phyloP scores from a whole-genome alignment of 495 filamentous ascomycete genomes.

The Hyphodiscus hymeniophilus region DNA sequence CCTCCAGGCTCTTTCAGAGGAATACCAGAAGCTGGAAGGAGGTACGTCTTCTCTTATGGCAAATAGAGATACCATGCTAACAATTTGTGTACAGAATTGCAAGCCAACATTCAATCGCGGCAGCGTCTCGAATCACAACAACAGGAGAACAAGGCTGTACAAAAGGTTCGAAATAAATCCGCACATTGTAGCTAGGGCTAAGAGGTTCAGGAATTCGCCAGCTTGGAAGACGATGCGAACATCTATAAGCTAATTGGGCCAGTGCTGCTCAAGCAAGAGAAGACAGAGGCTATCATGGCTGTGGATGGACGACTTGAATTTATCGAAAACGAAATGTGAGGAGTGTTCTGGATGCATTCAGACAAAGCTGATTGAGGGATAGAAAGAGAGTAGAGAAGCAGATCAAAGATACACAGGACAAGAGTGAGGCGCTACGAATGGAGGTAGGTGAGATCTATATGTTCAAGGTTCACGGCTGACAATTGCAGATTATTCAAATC shows the following conservation, averaged over 20 bases:
- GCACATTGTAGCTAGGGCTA: conserved; percentile 3
- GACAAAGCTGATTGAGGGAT: conserved; percentile 9
- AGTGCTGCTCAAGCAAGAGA: conserved; percentile 90
- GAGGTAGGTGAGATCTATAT: conserved; percentile 38
- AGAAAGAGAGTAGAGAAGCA: conserved; percentile 78
- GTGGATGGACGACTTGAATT: conserved; percentile 87
- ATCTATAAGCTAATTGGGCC: conserved; percentile 96
- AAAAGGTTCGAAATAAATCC: conserved; percentile 47
- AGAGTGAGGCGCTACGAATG: conserved; percentile 72
- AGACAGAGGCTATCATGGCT: conserved; percentile 74
- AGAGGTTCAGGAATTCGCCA: conserved; percentile 63
- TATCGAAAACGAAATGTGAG: conserved; percentile 89
- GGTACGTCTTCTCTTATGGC: conserved; percentile 33
- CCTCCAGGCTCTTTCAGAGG: conserved; percentile 76
- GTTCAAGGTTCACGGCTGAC: neutral
- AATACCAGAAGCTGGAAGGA: conserved; percentile 79
- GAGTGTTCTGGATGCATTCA: neutral
- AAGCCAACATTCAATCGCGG: conserved; percentile 63
- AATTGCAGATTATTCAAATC: conserved; percentile 20
- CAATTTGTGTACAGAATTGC: conserved; percentile 54
- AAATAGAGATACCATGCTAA: neutral
- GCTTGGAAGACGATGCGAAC: conserved; percentile 66
- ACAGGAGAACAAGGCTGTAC: conserved; percentile 83
- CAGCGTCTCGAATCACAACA: conserved; percentile 92
- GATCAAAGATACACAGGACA: conserved; percentile 70